Evolutionary conservation across 768 basidiomycete species (phyloP).

Genomic region (Suillus brevipes): DNA sequence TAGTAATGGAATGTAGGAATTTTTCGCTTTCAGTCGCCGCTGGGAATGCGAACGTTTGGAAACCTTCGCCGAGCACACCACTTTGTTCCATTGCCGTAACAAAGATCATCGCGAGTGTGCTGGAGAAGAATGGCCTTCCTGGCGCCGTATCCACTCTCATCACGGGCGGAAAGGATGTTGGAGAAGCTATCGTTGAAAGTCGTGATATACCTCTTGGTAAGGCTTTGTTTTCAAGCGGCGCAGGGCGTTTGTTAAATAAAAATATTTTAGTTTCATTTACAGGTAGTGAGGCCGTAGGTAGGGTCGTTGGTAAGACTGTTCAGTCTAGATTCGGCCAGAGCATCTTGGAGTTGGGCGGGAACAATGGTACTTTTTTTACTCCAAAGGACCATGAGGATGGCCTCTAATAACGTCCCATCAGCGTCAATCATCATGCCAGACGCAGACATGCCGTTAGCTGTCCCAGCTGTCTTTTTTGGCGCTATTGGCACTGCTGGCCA

Average conservation of each 20-base stretch:
- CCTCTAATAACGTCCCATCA: constrained; percentile 34
- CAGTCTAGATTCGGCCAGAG: constrained; percentile 87
- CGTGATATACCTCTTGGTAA: constrained; percentile 76
- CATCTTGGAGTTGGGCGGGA: constrained; percentile 91
- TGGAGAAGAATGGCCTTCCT: constrained; percentile 81
- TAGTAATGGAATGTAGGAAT: constrained; percentile 58
- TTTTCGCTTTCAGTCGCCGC: constrained; percentile 83
- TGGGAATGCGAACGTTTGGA: constrained; percentile 95
- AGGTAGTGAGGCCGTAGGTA: constrained; percentile 86
- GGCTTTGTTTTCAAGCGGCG: constrained; percentile 11
- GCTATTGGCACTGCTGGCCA: constrained; percentile 80
- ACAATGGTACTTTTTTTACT: constrained; percentile 66
- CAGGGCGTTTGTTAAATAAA: not conserved
- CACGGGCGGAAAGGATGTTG: constrained; percentile 79
- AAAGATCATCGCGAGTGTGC: constrained; percentile 74
- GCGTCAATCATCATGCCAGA: constrained; percentile 93
- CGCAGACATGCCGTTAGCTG: constrained; percentile 87
- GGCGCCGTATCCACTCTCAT: constrained; percentile 84
- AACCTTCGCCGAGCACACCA: constrained; percentile 88
- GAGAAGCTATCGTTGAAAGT: constrained; percentile 76
- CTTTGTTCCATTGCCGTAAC: constrained; percentile 91
- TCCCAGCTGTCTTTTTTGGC: constrained; percentile 91
- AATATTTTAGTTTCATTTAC: constrained; percentile 81
- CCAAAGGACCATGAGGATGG: constrained; percentile 20
- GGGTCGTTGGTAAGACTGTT: constrained; percentile 84